These are phyloP conservation scores for Cystobasidium sp. DNA, from an alignment of 1,284 basidiomycete genomes.

Conservation along the genomic window DNA sequence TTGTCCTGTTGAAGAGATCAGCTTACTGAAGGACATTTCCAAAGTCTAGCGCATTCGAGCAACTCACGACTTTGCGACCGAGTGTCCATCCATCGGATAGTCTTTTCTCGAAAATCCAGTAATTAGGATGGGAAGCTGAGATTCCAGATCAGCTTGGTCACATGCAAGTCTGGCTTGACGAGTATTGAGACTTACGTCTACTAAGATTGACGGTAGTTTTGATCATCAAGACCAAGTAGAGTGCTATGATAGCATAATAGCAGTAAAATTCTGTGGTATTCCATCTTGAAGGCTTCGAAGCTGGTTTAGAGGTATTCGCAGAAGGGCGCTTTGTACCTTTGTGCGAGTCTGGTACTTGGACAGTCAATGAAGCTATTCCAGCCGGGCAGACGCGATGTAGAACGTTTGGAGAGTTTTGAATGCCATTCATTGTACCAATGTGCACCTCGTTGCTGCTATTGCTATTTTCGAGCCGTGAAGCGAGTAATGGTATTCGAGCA, in stretches of 20 bases:
- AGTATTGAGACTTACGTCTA: conserved; percentile 64
- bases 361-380: conserved; percentile 31
- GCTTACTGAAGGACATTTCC: neutral
- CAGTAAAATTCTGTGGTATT: conserved; percentile 77
- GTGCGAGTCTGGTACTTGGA: neutral
- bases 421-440: neutral
- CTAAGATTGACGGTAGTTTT: conserved; percentile 81
- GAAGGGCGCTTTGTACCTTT: neutral
- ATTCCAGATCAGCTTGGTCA: neutral
- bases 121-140: conserved; percentile 75
- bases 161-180: neutral
- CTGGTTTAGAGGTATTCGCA: neutral
- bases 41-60: neutral
- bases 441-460: neutral
- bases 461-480: neutral
- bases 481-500: neutral
- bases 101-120: conserved; percentile 64
- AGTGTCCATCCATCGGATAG: conserved; percentile 66
- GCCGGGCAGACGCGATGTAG: neutral
- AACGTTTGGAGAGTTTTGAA: neutral
- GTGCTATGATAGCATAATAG: conserved; percentile 69
- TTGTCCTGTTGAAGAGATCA: conserved; percentile 54
- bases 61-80: conserved; percentile 59
- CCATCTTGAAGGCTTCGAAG: conserved; percentile 65
- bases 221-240: conserved; percentile 76